Evolutionary conservation across 345 rosid species (phyloP).

Genomic region (Corchorus capsularis): DNA sequence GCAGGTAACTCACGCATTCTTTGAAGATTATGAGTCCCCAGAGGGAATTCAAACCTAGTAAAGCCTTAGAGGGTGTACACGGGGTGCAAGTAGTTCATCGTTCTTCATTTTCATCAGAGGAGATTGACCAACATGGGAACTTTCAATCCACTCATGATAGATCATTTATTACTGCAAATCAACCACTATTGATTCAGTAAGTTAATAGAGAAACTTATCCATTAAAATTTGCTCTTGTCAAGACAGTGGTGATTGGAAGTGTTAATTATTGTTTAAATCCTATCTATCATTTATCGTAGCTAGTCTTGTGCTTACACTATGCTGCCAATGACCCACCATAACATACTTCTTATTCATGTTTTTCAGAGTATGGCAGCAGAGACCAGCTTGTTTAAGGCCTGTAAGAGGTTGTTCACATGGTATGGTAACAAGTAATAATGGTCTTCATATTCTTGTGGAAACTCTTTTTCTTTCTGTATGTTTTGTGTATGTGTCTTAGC

Average conservation of each 20-base stretch:
- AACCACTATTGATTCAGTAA: conserved; percentile 63
- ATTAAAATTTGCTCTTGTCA: not conserved
- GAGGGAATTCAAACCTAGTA: conserved; percentile 43
- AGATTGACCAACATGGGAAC: conserved; percentile 48
- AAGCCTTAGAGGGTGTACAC: conserved; percentile 69
- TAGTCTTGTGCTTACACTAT: not conserved
- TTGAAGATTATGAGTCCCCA: conserved; percentile 51
- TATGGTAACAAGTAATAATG: conserved; percentile 28
- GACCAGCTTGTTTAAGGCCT: conserved; percentile 91
- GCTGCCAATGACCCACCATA: not conserved
- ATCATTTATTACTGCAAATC: conserved; percentile 47
- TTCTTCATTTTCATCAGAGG: conserved; percentile 60
- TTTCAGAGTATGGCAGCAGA: conserved; percentile 85
- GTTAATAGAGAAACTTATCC: conserved; percentile 23
- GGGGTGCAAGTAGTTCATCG: conserved; percentile 76
- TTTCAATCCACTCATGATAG: conserved; percentile 41
- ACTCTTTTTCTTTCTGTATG: conserved; percentile 9
- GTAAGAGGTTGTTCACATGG: conserved; percentile 60
- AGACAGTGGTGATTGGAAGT: not conserved
- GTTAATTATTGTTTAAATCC: conserved; percentile 4
- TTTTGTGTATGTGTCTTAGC: not conserved
- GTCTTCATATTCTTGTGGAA: not conserved
- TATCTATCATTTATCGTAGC: not conserved
- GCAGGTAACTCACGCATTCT: conserved; percentile 25
- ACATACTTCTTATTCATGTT: conserved; percentile 19